Evolutionary conservation across 257 asterid genomes (phyloP).

Genomic region (Nicotiana sylvestris): DNA sequence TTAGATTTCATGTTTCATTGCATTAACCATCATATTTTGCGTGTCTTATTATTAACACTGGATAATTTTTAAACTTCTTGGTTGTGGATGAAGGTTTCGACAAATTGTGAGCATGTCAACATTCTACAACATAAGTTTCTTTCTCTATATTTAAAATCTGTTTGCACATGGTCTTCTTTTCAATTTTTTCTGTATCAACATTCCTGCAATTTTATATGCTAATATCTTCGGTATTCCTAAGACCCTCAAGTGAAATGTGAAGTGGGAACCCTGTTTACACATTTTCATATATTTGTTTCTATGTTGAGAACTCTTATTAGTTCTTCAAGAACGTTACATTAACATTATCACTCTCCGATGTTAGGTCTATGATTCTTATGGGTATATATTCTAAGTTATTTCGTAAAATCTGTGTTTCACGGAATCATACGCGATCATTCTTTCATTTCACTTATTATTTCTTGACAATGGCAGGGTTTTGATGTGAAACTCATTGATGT

Average conservation of each 20-base stretch:
- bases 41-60: too few relatives aligned
- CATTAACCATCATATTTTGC: too few relatives aligned
- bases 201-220: not conserved
- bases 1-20: too few relatives aligned
- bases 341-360: not conserved
- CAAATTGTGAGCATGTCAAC: not conserved
- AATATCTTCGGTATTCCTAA: not conserved
- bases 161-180: not conserved
- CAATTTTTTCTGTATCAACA: not conserved
- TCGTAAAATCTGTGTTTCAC: not conserved
- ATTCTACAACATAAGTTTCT: too few relatives aligned
- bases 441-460: conserved; percentile 9
- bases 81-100: not conserved
- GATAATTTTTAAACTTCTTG: not conserved
- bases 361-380: not conserved
- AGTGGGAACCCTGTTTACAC: not conserved
- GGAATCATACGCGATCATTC: not conserved
- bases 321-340: not conserved
- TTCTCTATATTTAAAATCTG: not conserved
- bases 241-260: not conserved
- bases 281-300: not conserved
- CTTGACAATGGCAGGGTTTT: conserved; percentile 64
- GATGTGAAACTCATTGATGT: conserved; percentile 85
- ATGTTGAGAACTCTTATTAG: not conserved
- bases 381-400: not conserved